These are phyloP conservation scores for Carallia pectinifolia DNA, from an alignment of 345 rosid genomes.

Conservation along the genomic window DNA sequence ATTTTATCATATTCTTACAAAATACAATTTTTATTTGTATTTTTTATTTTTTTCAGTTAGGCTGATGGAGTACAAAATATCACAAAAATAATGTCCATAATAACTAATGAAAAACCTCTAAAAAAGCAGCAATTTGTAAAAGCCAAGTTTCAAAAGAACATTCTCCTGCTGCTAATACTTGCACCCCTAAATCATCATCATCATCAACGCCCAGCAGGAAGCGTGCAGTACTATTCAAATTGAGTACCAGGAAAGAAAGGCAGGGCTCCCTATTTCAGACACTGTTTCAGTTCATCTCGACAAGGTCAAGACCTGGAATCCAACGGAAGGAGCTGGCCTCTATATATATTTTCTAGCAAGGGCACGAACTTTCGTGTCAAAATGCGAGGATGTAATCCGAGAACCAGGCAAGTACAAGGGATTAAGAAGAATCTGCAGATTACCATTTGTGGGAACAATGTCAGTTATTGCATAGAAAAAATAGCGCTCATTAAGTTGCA, in stretches of 20 bases:
- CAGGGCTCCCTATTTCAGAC: neutral
- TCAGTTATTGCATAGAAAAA: conserved; percentile 2
- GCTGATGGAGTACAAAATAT: too few relatives aligned
- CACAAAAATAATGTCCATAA: too few relatives aligned
- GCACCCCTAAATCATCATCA: too few relatives aligned
- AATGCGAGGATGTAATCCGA: conserved; percentile 81
- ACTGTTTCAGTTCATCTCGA: neutral
- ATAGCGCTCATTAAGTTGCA: neutral
- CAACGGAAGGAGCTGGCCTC: neutral
- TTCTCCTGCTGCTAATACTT: too few relatives aligned
- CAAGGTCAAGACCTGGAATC: neutral
- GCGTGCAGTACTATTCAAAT: too few relatives aligned
- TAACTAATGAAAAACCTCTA: too few relatives aligned
- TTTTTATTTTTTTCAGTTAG: too few relatives aligned
- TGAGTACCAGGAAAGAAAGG: neutral
- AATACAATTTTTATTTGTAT: too few relatives aligned
- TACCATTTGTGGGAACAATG: neutral
- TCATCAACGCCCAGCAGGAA: too few relatives aligned
- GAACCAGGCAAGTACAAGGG: conserved; percentile 93
- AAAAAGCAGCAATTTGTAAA: too few relatives aligned
- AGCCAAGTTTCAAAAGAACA: too few relatives aligned
- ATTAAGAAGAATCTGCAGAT: conserved; percentile 80
- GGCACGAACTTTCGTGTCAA: conserved; percentile 88
- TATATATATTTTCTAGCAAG: conserved; percentile 90
- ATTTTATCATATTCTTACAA: too few relatives aligned